Evolutionary conservation across 1,284 basidiomycete genomes (phyloP).

Genomic region (Cryptococcus sp.): DNA sequence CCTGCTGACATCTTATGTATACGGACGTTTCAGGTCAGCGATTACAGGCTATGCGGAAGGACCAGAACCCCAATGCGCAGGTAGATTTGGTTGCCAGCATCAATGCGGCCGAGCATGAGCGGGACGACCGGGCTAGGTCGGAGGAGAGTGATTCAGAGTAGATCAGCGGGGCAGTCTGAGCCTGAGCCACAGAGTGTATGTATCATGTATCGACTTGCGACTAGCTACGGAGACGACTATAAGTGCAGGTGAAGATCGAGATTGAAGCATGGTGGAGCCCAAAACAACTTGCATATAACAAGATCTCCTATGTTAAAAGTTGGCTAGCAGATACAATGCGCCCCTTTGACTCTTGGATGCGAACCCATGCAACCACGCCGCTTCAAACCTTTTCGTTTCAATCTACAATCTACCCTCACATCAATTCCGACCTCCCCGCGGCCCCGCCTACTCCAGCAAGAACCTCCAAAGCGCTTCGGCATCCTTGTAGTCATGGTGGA

Average conservation of each 20-base stretch:
- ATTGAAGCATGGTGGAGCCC: too few species aligned
- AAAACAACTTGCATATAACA: not conserved
- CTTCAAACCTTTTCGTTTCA: too few species aligned
- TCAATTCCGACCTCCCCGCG: not conserved
- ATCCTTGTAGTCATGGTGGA: slow-evolving; percentile 92
- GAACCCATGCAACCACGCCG: too few species aligned
- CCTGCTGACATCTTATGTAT: not conserved
- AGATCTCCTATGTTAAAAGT: slow-evolving; percentile 7
- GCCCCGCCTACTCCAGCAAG: slow-evolving; percentile 53
- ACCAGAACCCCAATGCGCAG: slow-evolving; percentile 27
- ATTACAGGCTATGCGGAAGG: slow-evolving; percentile 44
- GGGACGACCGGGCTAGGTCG: slow-evolving; percentile 21
- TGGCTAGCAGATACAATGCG: not conserved
- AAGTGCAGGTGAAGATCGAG: too few species aligned
- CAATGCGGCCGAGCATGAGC: slow-evolving; percentile 44
- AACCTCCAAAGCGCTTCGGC: slow-evolving; percentile 80
- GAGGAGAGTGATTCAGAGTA: slow-evolving; percentile 33
- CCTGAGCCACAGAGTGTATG: not conserved
- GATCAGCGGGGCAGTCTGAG: not conserved
- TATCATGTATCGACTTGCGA: not conserved
- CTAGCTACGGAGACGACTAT: too few species aligned
- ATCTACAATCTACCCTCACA: not conserved
- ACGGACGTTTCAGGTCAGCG: slow-evolving; percentile 36
- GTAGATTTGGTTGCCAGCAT: slow-evolving; percentile 48
- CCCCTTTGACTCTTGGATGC: too few species aligned